These are phyloP conservation scores for Obba rivulosa DNA, from an alignment of 768 basidiomycete species.

Conservation along the genomic window DNA sequence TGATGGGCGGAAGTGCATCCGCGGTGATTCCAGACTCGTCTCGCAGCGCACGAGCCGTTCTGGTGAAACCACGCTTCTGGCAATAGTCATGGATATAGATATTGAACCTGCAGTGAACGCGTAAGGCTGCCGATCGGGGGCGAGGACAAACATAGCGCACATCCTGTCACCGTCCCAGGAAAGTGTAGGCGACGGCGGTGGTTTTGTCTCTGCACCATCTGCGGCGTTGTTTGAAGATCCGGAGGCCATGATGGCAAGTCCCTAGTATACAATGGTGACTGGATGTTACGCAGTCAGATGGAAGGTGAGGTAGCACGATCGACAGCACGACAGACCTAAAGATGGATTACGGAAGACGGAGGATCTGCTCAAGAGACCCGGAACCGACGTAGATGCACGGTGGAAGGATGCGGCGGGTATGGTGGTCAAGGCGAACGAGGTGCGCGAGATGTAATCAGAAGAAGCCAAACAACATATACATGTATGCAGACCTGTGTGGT, in stretches of 20 bases:
- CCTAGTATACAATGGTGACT: too few relatives aligned
- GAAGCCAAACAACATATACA: too few relatives aligned
- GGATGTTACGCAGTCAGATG: neutral
- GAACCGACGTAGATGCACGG: constrained; percentile 6
- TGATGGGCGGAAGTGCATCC: constrained; percentile 69
- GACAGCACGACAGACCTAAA: too few relatives aligned
- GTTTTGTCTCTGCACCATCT: too few relatives aligned
- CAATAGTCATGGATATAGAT: constrained; percentile 89
- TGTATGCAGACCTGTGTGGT: too few relatives aligned
- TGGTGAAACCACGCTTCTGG: constrained; percentile 68
- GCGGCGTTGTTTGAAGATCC: constrained; percentile 5
- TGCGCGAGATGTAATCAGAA: too few relatives aligned
- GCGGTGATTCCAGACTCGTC: constrained; percentile 59
- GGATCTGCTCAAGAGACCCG: too few relatives aligned
- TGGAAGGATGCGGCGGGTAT: neutral
- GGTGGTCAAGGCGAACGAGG: too few relatives aligned
- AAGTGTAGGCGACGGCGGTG: constrained; percentile 15
- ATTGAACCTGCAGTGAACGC: constrained; percentile 58
- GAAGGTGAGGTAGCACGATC: constrained; percentile 12
- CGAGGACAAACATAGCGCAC: constrained; percentile 29
- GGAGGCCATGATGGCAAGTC: constrained; percentile 10
- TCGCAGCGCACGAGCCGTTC: constrained; percentile 65
- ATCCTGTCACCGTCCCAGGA: constrained; percentile 87
- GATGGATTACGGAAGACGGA: too few relatives aligned
- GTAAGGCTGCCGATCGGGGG: constrained; percentile 25